Evolutionary conservation across 192 early-diverging fungal species (phyloP).

Genomic region (Paraglomus brasilianum): DNA sequence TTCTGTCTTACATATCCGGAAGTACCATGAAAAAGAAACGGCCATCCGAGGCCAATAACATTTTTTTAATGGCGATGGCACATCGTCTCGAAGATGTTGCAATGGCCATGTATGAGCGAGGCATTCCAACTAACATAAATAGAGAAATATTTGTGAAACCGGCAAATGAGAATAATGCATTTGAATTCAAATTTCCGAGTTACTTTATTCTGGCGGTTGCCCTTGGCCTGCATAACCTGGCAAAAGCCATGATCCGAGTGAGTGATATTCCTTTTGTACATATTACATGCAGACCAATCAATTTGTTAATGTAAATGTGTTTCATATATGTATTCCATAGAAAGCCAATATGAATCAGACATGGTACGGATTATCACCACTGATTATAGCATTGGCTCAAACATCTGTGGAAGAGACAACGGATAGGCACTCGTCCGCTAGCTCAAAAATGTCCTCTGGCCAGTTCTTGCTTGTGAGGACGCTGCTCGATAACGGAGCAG

Average conservation of each 20-base stretch:
- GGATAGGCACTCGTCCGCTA: conserved; percentile 33
- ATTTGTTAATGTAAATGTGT: background rate
- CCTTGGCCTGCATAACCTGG: conserved; percentile 40
- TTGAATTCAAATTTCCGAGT: conserved; percentile 42
- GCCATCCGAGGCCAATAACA: conserved; percentile 36
- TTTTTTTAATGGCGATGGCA: conserved; percentile 45
- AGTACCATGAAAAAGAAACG: conserved; percentile 43
- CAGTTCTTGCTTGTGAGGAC: conserved; percentile 35
- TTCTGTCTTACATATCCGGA: conserved; percentile 37
- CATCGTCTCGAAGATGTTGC: conserved; percentile 44
- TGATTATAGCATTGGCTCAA: conserved; percentile 35
- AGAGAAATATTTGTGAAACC: conserved; percentile 40
- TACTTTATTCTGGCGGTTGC: conserved; percentile 46
- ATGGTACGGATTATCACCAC: conserved; percentile 43
- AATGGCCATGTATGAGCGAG: conserved; percentile 41
- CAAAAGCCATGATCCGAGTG: conserved; percentile 45
- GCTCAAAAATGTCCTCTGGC: conserved; percentile 32
- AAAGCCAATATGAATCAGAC: conserved; percentile 44
- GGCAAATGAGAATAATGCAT: conserved; percentile 4
- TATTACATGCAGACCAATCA: background rate
- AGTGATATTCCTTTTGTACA: background rate
- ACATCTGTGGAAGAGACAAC: background rate
- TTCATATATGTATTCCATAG: conserved; percentile 19
- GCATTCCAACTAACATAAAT: conserved; percentile 45
- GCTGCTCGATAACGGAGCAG: conserved; percentile 41